A percentile compares a stretch with the other conserved stretches of the same genome.
Evolutionary conservation across 345 rosid genomes (phyloP).

Genomic region (Diplotaxis tenuifolia): DNA sequence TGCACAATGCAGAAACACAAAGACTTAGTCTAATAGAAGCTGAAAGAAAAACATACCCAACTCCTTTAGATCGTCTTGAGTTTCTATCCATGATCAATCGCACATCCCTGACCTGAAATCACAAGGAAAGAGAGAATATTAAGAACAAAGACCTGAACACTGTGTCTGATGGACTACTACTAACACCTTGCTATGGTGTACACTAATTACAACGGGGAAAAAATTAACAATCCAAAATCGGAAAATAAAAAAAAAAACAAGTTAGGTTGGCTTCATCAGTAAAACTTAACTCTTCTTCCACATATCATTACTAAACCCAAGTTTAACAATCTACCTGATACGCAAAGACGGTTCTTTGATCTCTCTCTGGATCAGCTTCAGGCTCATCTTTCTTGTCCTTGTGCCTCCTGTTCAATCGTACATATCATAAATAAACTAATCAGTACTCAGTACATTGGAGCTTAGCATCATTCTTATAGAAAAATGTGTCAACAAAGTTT

Average conservation of each 20-base stretch:
- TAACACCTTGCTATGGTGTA: not conserved
- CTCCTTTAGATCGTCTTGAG: slow-evolving; percentile 94
- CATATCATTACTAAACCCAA: not conserved
- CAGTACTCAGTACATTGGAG: not conserved
- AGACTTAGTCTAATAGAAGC: slow-evolving; percentile 14
- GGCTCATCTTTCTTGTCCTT: slow-evolving; percentile 92
- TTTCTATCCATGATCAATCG: slow-evolving; percentile 97
- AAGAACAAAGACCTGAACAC: not conserved
- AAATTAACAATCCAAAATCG: slow-evolving; percentile 2
- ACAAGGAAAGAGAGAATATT: slow-evolving; percentile 13
- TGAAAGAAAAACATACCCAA: slow-evolving; percentile 67
- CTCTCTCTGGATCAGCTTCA: slow-evolving; percentile 96
- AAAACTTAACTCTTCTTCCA: not conserved
- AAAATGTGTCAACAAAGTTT: no score
- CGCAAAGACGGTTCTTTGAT: slow-evolving; percentile 94
- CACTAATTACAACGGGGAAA: not conserved
- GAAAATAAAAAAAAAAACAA: slow-evolving; percentile 37
- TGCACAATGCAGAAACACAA: slow-evolving; percentile 39
- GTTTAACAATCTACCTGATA: slow-evolving; percentile 59
- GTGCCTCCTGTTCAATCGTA: slow-evolving; percentile 48
- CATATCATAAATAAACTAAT: not conserved
- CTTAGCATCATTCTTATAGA: not conserved
- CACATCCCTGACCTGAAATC: slow-evolving; percentile 88
- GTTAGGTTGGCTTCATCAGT: not conserved
- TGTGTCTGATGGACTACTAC: not conserved